phyloP scores from a whole-genome alignment of 805 yeast species.

The Nakazawaea laoshanensis region DNA sequence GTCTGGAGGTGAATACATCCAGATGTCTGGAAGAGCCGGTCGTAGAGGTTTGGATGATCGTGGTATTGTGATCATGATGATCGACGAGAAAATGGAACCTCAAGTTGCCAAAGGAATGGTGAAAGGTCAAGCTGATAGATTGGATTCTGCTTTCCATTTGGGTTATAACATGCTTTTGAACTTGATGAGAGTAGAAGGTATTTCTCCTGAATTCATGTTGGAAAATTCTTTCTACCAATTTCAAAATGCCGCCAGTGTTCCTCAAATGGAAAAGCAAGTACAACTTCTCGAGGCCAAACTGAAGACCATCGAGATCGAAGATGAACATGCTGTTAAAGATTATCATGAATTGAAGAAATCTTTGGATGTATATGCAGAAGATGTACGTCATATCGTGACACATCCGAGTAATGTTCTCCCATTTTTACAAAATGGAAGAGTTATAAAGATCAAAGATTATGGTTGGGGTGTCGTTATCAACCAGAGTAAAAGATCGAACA shows the following conservation, averaged over 20 bases:
- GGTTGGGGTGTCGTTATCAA: slow-evolving; percentile 96
- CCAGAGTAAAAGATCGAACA: slow-evolving; percentile 61
- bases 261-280: slow-evolving; percentile 64
- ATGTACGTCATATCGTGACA: slow-evolving; percentile 72
- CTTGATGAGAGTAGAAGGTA: slow-evolving; percentile 94
- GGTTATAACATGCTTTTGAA: slow-evolving; percentile 97
- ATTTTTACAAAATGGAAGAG: slow-evolving; percentile 84
- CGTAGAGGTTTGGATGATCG: slow-evolving; percentile 99
- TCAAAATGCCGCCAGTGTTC: slow-evolving; percentile 88
- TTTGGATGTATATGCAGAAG: slow-evolving; percentile 60
- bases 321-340: slow-evolving; percentile 66
- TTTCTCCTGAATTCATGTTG: slow-evolving; percentile 95
- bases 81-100: slow-evolving; percentile 99
- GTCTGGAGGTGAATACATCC: slow-evolving; percentile 98
- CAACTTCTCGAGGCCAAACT: slow-evolving; percentile 42
- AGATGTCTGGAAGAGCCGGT: slow-evolving; percentile 99
- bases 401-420: slow-evolving; percentile 86
- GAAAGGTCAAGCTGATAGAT: slow-evolving; percentile 95
- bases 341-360: slow-evolving; percentile 78
- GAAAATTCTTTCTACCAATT: slow-evolving; percentile 92
- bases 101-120: slow-evolving; percentile 99
- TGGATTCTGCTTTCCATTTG: slow-evolving; percentile 95
- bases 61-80: slow-evolving; percentile 99
- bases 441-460: slow-evolving; percentile 68
- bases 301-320: slow-evolving; percentile 51